phyloP scores from a whole-genome alignment of 2,329 filamentous ascomycete species.

The Xylaria sp. region DNA sequence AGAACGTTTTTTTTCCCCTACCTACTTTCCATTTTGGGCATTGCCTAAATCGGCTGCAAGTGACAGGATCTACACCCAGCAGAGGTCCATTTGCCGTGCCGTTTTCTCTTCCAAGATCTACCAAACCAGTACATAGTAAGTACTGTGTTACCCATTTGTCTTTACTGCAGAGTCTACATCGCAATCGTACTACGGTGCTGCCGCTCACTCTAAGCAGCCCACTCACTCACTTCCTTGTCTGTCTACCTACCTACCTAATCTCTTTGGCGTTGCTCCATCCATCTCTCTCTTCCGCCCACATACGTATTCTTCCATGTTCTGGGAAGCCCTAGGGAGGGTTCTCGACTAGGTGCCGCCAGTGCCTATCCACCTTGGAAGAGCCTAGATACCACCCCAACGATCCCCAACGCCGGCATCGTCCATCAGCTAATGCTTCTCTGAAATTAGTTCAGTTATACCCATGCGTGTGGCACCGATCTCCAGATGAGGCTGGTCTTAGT shows the following conservation, averaged over 20 bases:
- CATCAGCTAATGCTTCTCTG: conserved; percentile 36
- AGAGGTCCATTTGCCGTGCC: conserved; percentile 42
- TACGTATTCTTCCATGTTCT: conserved; percentile 28
- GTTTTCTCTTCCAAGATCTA: conserved; percentile 37
- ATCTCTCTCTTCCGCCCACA: conserved; percentile 5
- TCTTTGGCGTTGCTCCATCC: conserved; percentile 1
- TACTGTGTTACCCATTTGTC: conserved; percentile 26
- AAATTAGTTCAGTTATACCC: conserved; percentile 37
- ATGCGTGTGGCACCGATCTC: conserved; percentile 44
- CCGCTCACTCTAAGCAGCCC: background rate
- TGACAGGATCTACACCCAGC: conserved; percentile 39
- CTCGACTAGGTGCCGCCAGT: conserved; percentile 39
- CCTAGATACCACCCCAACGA: conserved; percentile 38
- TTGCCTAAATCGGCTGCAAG: conserved; percentile 47
- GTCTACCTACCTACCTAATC: background rate
- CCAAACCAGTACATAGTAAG: no score
- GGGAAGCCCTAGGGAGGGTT: conserved; percentile 25
- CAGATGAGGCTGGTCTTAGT: conserved; percentile 45
- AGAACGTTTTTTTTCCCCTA: conserved; percentile 39
- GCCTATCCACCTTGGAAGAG: conserved; percentile 40
- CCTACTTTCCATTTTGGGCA: conserved; percentile 48
- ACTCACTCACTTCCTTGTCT: background rate
- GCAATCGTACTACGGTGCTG: background rate
- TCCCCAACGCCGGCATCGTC: conserved; percentile 30
- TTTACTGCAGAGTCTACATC: background rate